These are phyloP conservation scores for Colletotrichum neosansevieriae DNA, from an alignment of 2,329 filamentous ascomycete species.

Conservation along the genomic window DNA sequence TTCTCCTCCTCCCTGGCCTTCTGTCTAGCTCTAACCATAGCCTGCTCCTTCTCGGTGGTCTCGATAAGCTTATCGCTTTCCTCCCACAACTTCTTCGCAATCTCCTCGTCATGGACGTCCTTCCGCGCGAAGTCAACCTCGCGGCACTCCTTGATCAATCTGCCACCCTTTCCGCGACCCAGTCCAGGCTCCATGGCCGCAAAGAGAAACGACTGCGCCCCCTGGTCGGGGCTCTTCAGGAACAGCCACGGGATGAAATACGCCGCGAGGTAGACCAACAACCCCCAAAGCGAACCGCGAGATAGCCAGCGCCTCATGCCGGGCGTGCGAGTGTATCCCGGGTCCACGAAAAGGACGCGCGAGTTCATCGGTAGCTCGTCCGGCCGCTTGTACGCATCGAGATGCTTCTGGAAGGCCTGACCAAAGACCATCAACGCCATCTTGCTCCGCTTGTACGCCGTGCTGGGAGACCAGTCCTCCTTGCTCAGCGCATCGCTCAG, in stretches of 20 bases:
- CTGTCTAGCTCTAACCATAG: slow-evolving; percentile 62
- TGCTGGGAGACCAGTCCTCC: slow-evolving; percentile 66
- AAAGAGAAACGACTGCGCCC: slow-evolving; percentile 87
- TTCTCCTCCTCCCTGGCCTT: slow-evolving; percentile 52
- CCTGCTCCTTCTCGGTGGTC: slow-evolving; percentile 82
- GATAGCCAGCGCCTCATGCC: slow-evolving; percentile 90
- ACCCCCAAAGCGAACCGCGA: slow-evolving; percentile 83
- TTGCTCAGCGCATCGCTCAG: slow-evolving; percentile 65
- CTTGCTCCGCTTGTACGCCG: slow-evolving; percentile 74
- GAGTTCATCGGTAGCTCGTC: slow-evolving; percentile 86
- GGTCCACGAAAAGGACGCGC: slow-evolving; percentile 88
- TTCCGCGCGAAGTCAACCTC: slow-evolving; percentile 77
- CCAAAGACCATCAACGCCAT: slow-evolving; percentile 92
- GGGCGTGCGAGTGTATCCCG: slow-evolving; percentile 85
- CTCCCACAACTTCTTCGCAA: slow-evolving; percentile 90
- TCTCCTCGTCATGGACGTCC: slow-evolving; percentile 82
- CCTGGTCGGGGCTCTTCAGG: slow-evolving; percentile 85
- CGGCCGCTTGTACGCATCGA: slow-evolving; percentile 85
- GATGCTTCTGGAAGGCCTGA: slow-evolving; percentile 90
- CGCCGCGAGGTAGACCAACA: slow-evolving; percentile 79
- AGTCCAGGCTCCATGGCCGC: slow-evolving; percentile 86
- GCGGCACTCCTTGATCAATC: slow-evolving; percentile 89
- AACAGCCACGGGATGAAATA: slow-evolving; percentile 90
- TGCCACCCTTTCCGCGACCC: slow-evolving; percentile 70
- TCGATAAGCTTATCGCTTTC: slow-evolving; percentile 88